Evolutionary conservation across 768 basidiomycete species (phyloP).

Genomic region (Chalciporus sphaerocephalus): DNA sequence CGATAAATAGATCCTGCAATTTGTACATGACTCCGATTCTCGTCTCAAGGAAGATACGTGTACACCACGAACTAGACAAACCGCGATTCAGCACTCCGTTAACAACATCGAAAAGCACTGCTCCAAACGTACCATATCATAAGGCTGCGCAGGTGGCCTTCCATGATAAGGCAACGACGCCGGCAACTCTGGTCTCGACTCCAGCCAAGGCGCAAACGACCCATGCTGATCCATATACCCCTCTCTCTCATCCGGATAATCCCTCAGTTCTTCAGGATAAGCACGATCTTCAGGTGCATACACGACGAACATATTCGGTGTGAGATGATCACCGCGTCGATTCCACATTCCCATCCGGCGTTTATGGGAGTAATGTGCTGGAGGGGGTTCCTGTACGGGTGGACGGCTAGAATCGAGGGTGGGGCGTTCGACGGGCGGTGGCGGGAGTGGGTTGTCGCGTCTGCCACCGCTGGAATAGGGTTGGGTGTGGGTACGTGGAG

Average conservation of each 20-base stretch:
- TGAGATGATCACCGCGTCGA: conserved; percentile 68
- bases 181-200: conserved; percentile 51
- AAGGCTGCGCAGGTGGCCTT: conserved; percentile 49
- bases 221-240: conserved; percentile 58
- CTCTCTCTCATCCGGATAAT: conserved; percentile 52
- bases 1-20: conserved; percentile 17
- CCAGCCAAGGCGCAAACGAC: conserved; percentile 36
- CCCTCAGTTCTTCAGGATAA: conserved; percentile 57
- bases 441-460: conserved; percentile 29
- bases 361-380: conserved; percentile 29
- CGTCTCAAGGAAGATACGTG: conserved; percentile 26
- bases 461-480: conserved; percentile 4
- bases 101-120: neutral
- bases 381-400: conserved; percentile 28
- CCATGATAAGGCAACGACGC: conserved; percentile 60
- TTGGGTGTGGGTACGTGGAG: neutral
- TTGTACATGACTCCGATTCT: neutral
- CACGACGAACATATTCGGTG: conserved; percentile 51
- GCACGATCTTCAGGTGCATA: conserved; percentile 54
- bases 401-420: conserved; percentile 23
- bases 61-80: conserved; percentile 39
- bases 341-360: conserved; percentile 68
- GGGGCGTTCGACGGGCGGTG: conserved; percentile 26
- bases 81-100: neutral
- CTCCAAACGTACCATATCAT: conserved; percentile 42